Base-by-base conservation (phyloP, 78 protist species). In the Chrysochromulina parva region DNA sequence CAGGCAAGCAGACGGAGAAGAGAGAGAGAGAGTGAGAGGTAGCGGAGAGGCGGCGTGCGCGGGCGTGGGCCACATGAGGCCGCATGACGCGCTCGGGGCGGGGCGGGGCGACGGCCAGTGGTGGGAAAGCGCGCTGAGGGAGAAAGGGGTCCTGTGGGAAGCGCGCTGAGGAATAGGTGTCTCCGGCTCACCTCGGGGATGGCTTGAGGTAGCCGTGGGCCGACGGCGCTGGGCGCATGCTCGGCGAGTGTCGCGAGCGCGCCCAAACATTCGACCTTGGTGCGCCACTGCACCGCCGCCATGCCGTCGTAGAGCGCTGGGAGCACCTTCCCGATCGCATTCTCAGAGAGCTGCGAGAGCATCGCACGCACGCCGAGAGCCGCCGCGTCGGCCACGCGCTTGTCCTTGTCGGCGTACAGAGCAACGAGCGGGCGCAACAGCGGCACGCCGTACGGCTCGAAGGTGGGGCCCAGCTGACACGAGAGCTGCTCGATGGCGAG, bases 381-480 rank as follows among this genome's bases (percentile, higher is more conserved):
- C 38, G 82, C 82, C 13, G n/a, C 80, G 52, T 74, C 82, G 57
- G 22, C 82, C 13, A 74, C 82, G 0, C 17, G 3, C 55, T 13
- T 2, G 82, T 74, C 82, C 55, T 48, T 38, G 82, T 74, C 82
- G 57, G 55, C 82, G 24, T 19, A 3, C 58, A 74, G 53, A 13
- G 13, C 24, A 55, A 74, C 55, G 57, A 74, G 54, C 82, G 38
- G 13, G 26, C 38, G 82, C 58, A 74, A n/a, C 82, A 48, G 57
- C 82, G 57, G 57, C 24, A 74, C 22, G 55, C 38, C 82, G 57
- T 13, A 48, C 82, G 82, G 82, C 82, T 74, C 82, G 82, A 74
- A 74, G 28, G 3, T 48, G 82, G 13, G 13, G 55, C 13, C 28
- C 14, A 74, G 82, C 82, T 5, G n/a, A 24, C 38, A 52, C 14